Evolutionary conservation across 2,329 filamentous ascomycete genomes (phyloP), one percentile per base, ranked within the genome.

Genomic region (Metarhizium brunneum): DNA sequence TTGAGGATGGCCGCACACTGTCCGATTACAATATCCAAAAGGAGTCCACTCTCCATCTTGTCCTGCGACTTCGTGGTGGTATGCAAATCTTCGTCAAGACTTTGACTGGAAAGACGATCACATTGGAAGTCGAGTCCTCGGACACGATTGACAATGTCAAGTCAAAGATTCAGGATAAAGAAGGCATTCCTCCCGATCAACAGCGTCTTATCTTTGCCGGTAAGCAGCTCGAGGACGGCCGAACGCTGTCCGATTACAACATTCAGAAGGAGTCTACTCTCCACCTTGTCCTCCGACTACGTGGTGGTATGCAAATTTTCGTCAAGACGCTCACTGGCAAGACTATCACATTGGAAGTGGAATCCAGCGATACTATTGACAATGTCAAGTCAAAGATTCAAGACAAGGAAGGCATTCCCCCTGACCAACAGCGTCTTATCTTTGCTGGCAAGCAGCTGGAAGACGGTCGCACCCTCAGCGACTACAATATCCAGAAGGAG

Each of bases 361-460:
- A 95, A 71, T 91, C 87, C 0, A 88, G 83, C 2, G 91, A 96
- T 67, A 96, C 91, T 53, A 96, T 96, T 71, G 91, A 96, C 78
- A 96, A 96, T 61, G 92, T 96, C 50, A 96, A 96, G 84, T 85
- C 81, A 54, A 97, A 96, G 84, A 97, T 96, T 55, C 92, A 97
- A 74, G 92, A 97, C 69, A 96, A 97, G 84, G 92, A 97, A 75
- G 92, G 92, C 49, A 96, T 97, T 56, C 92, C 92, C 50, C 92
- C 92, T 18, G 92, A 96, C 71, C 92, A 96, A 74, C 92, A 96
- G 78, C 92, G 92, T 66, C 75, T 96, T 60, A 96, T 96, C 73
- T 96, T 96, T 65, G 92, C 92, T 58, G 92, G 92, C 60, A 96
- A 96, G 83, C 92, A 96, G 73, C 82, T 96, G 16, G 92, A 96